These are phyloP conservation scores for Castanea crenata DNA, from an alignment of 306 rosid genomes.

Conservation along the genomic window DNA sequence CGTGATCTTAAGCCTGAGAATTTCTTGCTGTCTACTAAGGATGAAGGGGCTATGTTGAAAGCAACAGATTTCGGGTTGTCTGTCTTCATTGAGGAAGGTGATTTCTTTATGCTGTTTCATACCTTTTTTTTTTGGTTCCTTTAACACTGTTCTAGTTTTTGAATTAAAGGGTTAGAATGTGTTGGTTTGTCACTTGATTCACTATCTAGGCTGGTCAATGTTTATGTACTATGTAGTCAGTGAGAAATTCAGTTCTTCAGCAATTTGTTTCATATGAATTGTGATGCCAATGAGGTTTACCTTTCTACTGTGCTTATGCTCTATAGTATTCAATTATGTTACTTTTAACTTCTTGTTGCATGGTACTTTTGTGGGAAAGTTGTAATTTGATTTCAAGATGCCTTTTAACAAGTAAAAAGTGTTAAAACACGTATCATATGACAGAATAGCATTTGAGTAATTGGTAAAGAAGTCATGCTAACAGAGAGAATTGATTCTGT, in stretches of 20 bases:
- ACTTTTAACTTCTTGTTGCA: too few relatives aligned
- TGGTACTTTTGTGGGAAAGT: not conserved
- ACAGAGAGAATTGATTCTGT: not conserved
- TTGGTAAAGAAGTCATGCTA: not conserved
- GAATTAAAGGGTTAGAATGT: not conserved
- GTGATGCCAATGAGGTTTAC: slow-evolving; percentile 3
- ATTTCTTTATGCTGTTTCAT: not conserved
- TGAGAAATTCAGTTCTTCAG: slow-evolving; percentile 3
- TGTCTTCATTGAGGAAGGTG: slow-evolving; percentile 89
- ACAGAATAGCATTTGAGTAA: not conserved
- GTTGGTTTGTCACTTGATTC: too few relatives aligned
- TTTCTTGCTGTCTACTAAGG: slow-evolving; percentile 76
- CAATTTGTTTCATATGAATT: not conserved
- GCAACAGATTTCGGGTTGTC: slow-evolving; percentile 95
- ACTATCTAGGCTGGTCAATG: too few relatives aligned
- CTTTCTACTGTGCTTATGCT: not conserved
- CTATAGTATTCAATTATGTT: not conserved
- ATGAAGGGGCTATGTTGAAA: slow-evolving; percentile 58
- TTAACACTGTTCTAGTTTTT: not conserved
- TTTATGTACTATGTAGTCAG: not conserved
- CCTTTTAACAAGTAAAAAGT: not conserved
- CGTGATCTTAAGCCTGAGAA: slow-evolving; percentile 95
- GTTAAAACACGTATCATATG: not conserved
- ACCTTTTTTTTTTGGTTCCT: not conserved
- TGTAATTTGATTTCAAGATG: not conserved